phyloP scores from a whole-genome alignment of 2,329 filamentous ascomycete species.

The Claviceps africana region DNA sequence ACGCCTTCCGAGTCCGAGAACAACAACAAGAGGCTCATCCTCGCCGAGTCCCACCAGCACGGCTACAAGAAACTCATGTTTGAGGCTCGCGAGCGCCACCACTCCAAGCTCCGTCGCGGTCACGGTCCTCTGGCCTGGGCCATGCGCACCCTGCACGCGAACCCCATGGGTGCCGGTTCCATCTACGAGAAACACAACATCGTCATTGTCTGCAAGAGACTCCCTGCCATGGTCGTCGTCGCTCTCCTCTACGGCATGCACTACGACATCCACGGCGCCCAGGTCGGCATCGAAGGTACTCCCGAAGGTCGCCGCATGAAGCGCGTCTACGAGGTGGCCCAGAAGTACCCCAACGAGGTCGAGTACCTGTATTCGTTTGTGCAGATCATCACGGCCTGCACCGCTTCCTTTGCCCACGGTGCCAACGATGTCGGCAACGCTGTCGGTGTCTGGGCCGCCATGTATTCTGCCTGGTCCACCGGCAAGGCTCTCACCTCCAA shows the following conservation, averaged over 20 bases:
- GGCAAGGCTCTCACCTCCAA: conserved; percentile 47
- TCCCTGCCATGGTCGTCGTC: conserved; percentile 52
- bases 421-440: conserved; percentile 67
- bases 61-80: conserved; percentile 48
- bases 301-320: conserved; percentile 16
- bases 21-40: conserved; percentile 29
- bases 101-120: conserved; percentile 47
- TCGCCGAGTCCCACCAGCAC: conserved; percentile 33
- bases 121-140: conserved; percentile 67
- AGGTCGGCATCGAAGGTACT: conserved; percentile 10
- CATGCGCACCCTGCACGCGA: conserved; percentile 61
- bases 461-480: conserved; percentile 52
- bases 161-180: conserved; percentile 57
- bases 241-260: conserved; percentile 58
- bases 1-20: conserved; percentile 23
- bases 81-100: conserved; percentile 41
- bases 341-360: conserved; percentile 55
- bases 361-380: conserved; percentile 57
- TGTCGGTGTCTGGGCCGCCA: conserved; percentile 55
- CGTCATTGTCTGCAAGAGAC: conserved; percentile 44
- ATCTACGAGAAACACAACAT: conserved; percentile 66
- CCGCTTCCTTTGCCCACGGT: conserved; percentile 61
- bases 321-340: conserved; percentile 48
- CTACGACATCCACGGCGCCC: conserved; percentile 58
- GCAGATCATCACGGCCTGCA: conserved; percentile 54